phyloP scores from a whole-genome alignment of 2,329 filamentous ascomycete species.

The Helotiales sp. region DNA sequence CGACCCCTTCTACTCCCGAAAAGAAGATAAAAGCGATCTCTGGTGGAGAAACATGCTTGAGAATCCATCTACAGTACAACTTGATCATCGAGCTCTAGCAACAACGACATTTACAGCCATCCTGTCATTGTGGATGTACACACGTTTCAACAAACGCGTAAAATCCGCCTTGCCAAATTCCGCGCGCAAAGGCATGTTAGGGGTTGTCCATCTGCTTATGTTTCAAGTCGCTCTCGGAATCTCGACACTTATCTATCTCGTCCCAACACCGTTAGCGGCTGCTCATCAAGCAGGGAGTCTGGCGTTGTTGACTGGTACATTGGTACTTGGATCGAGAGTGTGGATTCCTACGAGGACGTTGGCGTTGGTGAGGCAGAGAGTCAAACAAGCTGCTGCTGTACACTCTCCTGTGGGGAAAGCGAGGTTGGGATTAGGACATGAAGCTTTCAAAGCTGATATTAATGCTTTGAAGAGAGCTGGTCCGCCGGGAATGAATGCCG shows the following conservation, averaged over 20 bases:
- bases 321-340: constrained; percentile 77
- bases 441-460: constrained; percentile 9
- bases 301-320: constrained; percentile 77
- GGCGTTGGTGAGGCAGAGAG: constrained; percentile 51
- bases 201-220: constrained; percentile 78
- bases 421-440: constrained; percentile 1
- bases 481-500: not conserved
- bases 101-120: constrained; percentile 84
- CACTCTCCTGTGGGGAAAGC: not conserved
- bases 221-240: constrained; percentile 87
- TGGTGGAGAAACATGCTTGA: constrained; percentile 98
- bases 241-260: constrained; percentile 87
- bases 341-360: constrained; percentile 70
- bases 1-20: constrained; percentile 80
- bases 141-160: constrained; percentile 61
- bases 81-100: constrained; percentile 92
- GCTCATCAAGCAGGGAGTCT: constrained; percentile 91
- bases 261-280: constrained; percentile 83
- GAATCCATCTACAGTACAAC: constrained; percentile 92
- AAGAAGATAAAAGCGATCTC: constrained; percentile 75
- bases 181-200: constrained; percentile 69
- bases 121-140: constrained; percentile 77
- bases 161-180: constrained; percentile 59
- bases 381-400: constrained; percentile 20
- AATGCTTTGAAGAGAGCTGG: constrained; percentile 8